Conservation (phyloP, 148 eudicot species). For the Gaultheria prostrata region DNA sequence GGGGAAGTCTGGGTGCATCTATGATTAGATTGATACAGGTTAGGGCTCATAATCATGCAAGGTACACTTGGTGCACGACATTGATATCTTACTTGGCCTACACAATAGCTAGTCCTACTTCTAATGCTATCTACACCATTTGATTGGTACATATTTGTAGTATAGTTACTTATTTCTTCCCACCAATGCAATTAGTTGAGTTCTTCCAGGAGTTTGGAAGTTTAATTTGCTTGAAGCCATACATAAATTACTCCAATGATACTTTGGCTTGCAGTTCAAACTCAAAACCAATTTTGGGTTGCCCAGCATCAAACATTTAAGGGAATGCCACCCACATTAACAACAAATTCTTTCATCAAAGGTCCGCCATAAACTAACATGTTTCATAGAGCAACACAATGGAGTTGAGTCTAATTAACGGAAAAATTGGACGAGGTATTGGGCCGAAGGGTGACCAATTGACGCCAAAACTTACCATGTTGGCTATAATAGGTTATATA, state of each 20-base stretch:
- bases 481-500: background rate
- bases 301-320: background rate
- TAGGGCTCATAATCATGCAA: background rate
- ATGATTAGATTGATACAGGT: background rate
- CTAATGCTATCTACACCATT: background rate
- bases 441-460: background rate
- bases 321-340: background rate
- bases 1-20: background rate
- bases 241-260: background rate
- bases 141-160: background rate
- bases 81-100: constrained; percentile 1
- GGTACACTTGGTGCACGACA: constrained; percentile 2
- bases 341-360: background rate
- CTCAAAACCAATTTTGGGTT: constrained; percentile 5
- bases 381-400: background rate
- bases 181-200: background rate
- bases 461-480: background rate
- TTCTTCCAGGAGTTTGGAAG: background rate
- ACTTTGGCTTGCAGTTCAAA: background rate
- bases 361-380: background rate
- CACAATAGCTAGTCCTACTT: background rate
- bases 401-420: background rate
- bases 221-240: background rate
- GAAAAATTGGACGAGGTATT: background rate
- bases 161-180: background rate